Percentiles rank a stretch among this genome's conserved stretches.
Conservation (phyloP, 2,329 filamentous ascomycete species). For the Nemania diffusa region DNA sequence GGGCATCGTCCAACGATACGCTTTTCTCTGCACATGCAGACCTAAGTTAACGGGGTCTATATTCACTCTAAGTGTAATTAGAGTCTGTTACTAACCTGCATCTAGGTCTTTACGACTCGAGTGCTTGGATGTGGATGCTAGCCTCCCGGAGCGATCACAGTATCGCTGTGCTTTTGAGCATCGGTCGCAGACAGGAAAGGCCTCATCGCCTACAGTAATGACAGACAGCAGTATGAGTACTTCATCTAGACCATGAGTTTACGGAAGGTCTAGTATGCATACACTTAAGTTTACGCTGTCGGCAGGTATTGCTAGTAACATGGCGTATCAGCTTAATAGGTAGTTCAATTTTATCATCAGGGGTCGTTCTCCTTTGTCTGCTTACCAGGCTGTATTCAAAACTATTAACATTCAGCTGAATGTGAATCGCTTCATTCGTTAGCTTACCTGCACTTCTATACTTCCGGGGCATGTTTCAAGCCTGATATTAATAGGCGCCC, state of each 20-base stretch:
- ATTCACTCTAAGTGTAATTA: neutral
- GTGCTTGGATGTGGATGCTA: conserved; percentile 15
- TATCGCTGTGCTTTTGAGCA: conserved; percentile 49
- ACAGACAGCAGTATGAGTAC: neutral
- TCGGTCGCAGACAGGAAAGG: conserved; percentile 48
- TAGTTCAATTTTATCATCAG: neutral
- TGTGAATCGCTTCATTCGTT: neutral
- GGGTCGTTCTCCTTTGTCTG: neutral
- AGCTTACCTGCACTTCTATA: conserved; percentile 29
- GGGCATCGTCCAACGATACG: conserved; percentile 27
- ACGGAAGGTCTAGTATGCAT: neutral
- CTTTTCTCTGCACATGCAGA: neutral
- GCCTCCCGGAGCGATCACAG: conserved; percentile 48
- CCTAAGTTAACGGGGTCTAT: neutral
- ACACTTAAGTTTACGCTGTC: conserved; percentile 53
- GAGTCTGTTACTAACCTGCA: neutral
- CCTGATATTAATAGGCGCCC: neutral
- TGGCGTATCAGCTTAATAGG: conserved; percentile 19
- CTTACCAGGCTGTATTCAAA: conserved; percentile 28
- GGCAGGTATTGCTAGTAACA: conserved; percentile 51
- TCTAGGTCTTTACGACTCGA: neutral
- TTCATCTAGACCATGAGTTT: neutral
- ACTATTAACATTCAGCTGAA: neutral
- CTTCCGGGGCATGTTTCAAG: conserved; percentile 22
- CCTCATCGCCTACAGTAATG: conserved; percentile 47